Base-by-base conservation (phyloP, 31 red algal genomes). In the Endocladia muricata region DNA sequence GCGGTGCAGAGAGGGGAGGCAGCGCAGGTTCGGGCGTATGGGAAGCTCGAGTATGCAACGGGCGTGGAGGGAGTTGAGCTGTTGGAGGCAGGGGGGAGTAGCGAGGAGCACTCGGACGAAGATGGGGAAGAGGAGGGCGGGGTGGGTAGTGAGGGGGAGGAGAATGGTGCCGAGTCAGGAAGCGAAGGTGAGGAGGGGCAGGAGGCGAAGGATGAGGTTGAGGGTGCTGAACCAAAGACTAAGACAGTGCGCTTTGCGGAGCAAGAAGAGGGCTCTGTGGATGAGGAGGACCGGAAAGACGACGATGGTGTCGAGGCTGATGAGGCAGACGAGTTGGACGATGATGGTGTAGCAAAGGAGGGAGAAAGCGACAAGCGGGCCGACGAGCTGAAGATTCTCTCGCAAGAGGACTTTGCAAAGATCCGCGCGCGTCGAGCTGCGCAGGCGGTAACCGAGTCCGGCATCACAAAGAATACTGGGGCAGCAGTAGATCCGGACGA, bases 31-130 rank as follows among this genome's bases (percentile, higher is more conserved):
- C 67, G 39, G 15, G 78, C 67, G 15, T 94, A 94, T 64, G 91
- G 91, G 55, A 48, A 73, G 35, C 43, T 61, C 26, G 37, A 64
- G 38, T 77, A 80, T 40, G 76, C 78, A 15, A 85, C 74, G 4
- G 82, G 81, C 22, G 84, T 93, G 8, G 82, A 93, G 41, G 90
- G 90, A 36, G 76, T 75, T 70, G 84, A 93, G 33, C 72, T 93
- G 1, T 55, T 93, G 55, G 40, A 41, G 41, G 79, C 61, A 3
- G 57, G 21, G 37, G 44, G 42, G 29, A 43, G 58, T 37, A 60
- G 55, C 26, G 71, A 78, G 0, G 84, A 74, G 3, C 19, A 19
- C 4, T 51, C 34, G 58, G 68, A 83, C n/a, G 66, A 58, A 2
- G 64, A 77, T 1, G 55, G 55, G 25, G 68, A 72, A 33, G 19